Percentiles rank a stretch among this genome's conserved stretches.
Conservation (phyloP, 352 stramenopile species). For the Globisporangium recalcitrans region DNA sequence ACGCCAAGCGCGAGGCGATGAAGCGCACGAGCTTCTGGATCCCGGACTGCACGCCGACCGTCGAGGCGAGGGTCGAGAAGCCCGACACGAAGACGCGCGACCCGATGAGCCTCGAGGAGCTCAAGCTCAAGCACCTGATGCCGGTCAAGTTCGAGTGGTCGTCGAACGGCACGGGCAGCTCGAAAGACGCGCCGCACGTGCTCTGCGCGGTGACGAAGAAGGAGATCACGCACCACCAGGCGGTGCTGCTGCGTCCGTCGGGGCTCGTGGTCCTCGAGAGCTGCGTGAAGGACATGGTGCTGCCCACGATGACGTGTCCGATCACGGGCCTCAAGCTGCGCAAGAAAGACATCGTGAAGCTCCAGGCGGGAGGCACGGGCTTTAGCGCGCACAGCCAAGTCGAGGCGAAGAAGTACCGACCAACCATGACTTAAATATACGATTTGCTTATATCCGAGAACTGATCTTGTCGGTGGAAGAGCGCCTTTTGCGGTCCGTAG, state of each 20-base stretch:
- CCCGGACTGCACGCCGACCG: slow-evolving; percentile 67
- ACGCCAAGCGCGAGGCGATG: slow-evolving; percentile 71
- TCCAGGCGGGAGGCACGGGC: slow-evolving; percentile 68
- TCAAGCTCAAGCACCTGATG: slow-evolving; percentile 88
- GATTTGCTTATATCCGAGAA: slow-evolving; percentile 39
- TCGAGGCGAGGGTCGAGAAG: slow-evolving; percentile 41
- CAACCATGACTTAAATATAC: slow-evolving; percentile 76
- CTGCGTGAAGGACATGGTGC: slow-evolving; percentile 79
- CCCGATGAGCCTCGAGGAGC: slow-evolving; percentile 75
- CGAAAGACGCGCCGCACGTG: slow-evolving; percentile 33
- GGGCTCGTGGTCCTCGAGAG: slow-evolving; percentile 76
- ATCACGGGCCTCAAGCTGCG: slow-evolving; percentile 78
- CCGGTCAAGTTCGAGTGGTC: slow-evolving; percentile 81
- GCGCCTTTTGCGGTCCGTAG: slow-evolving; percentile 42
- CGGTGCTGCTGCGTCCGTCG: slow-evolving; percentile 73
- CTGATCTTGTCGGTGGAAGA: slow-evolving; percentile 29
- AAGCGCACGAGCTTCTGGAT: slow-evolving; percentile 86
- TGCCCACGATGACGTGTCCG: slow-evolving; percentile 82
- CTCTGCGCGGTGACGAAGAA: slow-evolving; percentile 81
- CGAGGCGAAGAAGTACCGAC: slow-evolving; percentile 84
- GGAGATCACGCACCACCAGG: slow-evolving; percentile 70
- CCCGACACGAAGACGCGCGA: slow-evolving; percentile 74
- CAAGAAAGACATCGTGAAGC: slow-evolving; percentile 81
- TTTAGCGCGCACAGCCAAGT: slow-evolving; percentile 85
- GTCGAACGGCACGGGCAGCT: slow-evolving; percentile 15